Evolutionary conservation across 371 early-diverging fungal genomes (phyloP).

Genomic region (Saksenaea vasiformis): DNA sequence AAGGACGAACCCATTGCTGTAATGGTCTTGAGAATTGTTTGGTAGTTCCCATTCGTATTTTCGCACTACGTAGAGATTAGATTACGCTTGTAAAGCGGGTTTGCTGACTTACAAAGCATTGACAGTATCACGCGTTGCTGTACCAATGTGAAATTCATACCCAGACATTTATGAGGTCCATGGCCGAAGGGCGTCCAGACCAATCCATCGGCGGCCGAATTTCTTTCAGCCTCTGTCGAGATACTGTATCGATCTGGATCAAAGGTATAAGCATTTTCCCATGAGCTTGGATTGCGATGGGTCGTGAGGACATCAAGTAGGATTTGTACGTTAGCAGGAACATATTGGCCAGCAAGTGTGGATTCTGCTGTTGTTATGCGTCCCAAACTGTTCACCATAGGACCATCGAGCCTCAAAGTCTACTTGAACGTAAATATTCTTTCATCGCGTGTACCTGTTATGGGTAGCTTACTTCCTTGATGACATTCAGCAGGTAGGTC

Average conservation of each 20-base stretch:
- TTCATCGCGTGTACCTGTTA: not conserved
- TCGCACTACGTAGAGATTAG: slow-evolving; percentile 5
- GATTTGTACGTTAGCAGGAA: slow-evolving; percentile 12
- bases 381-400: not conserved
- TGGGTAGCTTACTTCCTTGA: slow-evolving; percentile 21
- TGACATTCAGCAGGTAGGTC: slow-evolving; percentile 14
- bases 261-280: slow-evolving; percentile 18
- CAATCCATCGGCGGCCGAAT: slow-evolving; percentile 5
- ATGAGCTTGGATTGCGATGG: slow-evolving; percentile 12
- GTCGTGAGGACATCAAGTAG: slow-evolving; percentile 14
- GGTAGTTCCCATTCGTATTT: slow-evolving; percentile 19
- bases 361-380: slow-evolving; percentile 10
- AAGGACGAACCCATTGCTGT: not conserved
- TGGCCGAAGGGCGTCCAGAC: slow-evolving; percentile 17
- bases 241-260: slow-evolving; percentile 20
- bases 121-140: slow-evolving; percentile 47
- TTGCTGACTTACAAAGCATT: slow-evolving; percentile 27
- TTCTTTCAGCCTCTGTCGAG: slow-evolving; percentile 17
- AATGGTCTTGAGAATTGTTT: not conserved
- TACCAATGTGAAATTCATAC: slow-evolving; percentile 47
- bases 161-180: slow-evolving; percentile 46
- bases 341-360: slow-evolving; percentile 6
- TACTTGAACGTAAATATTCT: slow-evolving; percentile 10
- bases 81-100: not conserved
- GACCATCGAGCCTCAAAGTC: slow-evolving; percentile 39